phyloP scores from a whole-genome alignment of 345 rosid species.

The Syzygium aqueum region DNA sequence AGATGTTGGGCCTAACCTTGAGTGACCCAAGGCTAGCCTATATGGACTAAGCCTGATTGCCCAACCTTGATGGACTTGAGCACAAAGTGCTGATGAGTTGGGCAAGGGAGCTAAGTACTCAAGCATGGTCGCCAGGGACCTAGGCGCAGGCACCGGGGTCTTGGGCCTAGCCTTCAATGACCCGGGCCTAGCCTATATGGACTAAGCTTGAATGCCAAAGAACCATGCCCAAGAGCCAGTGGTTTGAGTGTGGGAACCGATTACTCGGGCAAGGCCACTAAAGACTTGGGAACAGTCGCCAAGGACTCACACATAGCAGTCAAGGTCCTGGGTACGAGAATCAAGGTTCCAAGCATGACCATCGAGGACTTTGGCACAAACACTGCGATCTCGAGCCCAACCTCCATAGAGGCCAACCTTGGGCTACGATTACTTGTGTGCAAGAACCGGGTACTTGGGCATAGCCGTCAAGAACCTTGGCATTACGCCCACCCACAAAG shows the following conservation, averaged over 20 bases:
- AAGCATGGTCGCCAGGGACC: no score
- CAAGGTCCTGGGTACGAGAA: neutral
- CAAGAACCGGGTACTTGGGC: rapidly evolving
- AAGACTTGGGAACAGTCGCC: neutral
- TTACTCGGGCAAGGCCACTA: neutral
- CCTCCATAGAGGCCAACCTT: neutral
- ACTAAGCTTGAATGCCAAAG: no score
- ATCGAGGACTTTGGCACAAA: neutral
- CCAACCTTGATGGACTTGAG: no score
- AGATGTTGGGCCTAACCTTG: no score
- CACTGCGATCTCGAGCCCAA: rapidly evolving
- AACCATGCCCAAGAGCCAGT: no score
- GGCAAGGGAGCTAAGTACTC: no score
- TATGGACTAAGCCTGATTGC: no score
- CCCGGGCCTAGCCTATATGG: no score
- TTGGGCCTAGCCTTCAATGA: no score
- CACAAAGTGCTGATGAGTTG: no score
- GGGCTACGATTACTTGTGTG: neutral
- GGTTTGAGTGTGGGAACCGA: neutral
- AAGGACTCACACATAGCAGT: neutral
- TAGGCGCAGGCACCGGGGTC: no score
- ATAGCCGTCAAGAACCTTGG: neutral
- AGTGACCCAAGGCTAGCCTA: no score
- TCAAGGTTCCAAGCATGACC: neutral
- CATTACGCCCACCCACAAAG: rapidly evolving